phyloP scores from a whole-genome alignment of 441 rosid species.

The Brassica hybrid region DNA sequence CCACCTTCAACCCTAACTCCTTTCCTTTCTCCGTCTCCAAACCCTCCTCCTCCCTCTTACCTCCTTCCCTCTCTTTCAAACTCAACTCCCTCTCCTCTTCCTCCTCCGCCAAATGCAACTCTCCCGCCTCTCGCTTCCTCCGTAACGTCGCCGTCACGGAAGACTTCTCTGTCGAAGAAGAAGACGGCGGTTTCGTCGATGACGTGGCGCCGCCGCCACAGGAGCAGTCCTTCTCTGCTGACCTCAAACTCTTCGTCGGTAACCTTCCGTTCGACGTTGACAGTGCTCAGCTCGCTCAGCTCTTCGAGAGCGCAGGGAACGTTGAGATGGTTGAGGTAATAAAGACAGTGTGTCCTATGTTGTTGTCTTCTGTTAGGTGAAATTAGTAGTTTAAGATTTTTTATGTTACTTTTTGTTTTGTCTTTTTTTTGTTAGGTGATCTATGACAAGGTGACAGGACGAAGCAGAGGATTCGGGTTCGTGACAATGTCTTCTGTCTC shows the following conservation, averaged over 20 bases:
- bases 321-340: constrained; percentile 93
- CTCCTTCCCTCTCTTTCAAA: constrained; percentile 46
- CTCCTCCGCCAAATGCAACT: constrained; percentile 30
- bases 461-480: constrained; percentile 93
- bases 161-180: constrained; percentile 68
- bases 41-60: constrained; percentile 47
- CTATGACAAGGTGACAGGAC: constrained; percentile 80
- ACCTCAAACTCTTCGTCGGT: constrained; percentile 84
- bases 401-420: neutral
- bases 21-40: constrained; percentile 45
- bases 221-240: constrained; percentile 58
- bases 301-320: constrained; percentile 72
- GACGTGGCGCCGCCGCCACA: constrained; percentile 46
- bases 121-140: constrained; percentile 52
- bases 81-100: constrained; percentile 40
- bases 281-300: constrained; percentile 80
- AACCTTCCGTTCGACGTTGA: constrained; percentile 83
- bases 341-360: neutral
- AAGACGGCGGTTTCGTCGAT: constrained; percentile 47
- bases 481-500: constrained; percentile 77
- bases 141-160: constrained; percentile 63
- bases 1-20: constrained; percentile 55
- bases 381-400: too few species aligned
- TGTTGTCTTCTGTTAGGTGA: too few species aligned
- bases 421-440: constrained; percentile 63